phyloP scores from a whole-genome alignment of 352 stramenopile genomes.

The Globisporangium mamillatum region DNA sequence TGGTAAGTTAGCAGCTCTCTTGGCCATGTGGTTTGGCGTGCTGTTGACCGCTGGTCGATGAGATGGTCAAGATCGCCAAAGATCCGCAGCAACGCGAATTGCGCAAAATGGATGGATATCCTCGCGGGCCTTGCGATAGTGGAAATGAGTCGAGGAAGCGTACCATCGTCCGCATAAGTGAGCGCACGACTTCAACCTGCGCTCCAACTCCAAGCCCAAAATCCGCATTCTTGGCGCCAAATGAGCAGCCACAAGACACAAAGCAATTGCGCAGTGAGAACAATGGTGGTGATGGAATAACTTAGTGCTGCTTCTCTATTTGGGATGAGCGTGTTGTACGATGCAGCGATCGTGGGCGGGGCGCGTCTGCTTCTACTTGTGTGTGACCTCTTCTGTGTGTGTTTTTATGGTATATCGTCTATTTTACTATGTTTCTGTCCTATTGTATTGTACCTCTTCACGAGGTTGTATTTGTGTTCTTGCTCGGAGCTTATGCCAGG shows the following conservation, averaged over 20 bases:
- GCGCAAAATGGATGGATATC: background rate
- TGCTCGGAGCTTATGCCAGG: constrained; percentile 36
- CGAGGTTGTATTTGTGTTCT: background rate
- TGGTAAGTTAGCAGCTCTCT: no score
- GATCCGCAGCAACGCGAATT: background rate
- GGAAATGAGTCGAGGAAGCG: background rate
- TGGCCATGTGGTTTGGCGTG: no score
- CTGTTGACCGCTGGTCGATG: no score
- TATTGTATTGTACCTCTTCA: constrained; percentile 6
- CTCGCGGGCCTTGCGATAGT: no score
- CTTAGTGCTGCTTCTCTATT: constrained; percentile 7
- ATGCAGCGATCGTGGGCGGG: constrained; percentile 1
- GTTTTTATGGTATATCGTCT: constrained; percentile 10
- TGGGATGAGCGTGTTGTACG: background rate
- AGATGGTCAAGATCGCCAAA: background rate
- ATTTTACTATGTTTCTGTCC: constrained; percentile 12
- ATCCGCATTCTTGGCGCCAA: background rate
- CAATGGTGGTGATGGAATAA: background rate
- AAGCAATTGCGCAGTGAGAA: background rate
- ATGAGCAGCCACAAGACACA: background rate
- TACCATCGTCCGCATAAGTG: background rate
- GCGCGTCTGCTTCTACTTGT: background rate
- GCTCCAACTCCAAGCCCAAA: background rate
- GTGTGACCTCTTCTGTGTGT: background rate
- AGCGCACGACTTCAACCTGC: background rate